Percentiles rank a stretch among this genome's conserved stretches.
phyloP scores from a whole-genome alignment of 306 rosid genomes.

The Quillaja saponaria region DNA sequence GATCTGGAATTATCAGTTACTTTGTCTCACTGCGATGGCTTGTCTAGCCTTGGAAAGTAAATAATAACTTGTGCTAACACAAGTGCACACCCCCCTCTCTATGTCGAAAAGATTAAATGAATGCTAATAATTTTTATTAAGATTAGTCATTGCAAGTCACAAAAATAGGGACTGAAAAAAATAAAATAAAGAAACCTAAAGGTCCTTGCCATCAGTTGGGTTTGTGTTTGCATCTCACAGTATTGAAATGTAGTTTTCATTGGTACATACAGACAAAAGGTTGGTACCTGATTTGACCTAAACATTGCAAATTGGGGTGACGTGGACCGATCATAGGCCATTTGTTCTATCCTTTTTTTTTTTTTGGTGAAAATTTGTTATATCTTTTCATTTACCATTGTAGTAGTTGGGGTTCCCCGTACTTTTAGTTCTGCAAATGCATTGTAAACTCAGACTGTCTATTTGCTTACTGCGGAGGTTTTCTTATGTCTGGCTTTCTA shows the following conservation, averaged over 20 bases:
- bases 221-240: not conserved
- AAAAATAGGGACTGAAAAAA: too few relatives aligned
- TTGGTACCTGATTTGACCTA: constrained; percentile 29
- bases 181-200: not conserved
- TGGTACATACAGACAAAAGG: constrained; percentile 14
- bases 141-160: too few relatives aligned
- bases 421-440: too few relatives aligned
- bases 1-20: not conserved
- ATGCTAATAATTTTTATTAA: not conserved
- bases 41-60: not conserved
- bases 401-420: too few relatives aligned
- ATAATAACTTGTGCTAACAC: not conserved
- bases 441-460: too few relatives aligned
- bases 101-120: not conserved
- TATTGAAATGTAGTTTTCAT: constrained; percentile 26
- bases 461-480: too few relatives aligned
- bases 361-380: too few relatives aligned
- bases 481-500: too few relatives aligned
- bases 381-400: too few relatives aligned
- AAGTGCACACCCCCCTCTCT: not conserved
- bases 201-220: not conserved
- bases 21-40: not conserved
- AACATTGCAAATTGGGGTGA: constrained; percentile 10
- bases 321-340: constrained; percentile 17
- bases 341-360: not conserved